phyloP scores from a whole-genome alignment of 1,139 yeast species.

The Blastobotrys malaysiensis region DNA sequence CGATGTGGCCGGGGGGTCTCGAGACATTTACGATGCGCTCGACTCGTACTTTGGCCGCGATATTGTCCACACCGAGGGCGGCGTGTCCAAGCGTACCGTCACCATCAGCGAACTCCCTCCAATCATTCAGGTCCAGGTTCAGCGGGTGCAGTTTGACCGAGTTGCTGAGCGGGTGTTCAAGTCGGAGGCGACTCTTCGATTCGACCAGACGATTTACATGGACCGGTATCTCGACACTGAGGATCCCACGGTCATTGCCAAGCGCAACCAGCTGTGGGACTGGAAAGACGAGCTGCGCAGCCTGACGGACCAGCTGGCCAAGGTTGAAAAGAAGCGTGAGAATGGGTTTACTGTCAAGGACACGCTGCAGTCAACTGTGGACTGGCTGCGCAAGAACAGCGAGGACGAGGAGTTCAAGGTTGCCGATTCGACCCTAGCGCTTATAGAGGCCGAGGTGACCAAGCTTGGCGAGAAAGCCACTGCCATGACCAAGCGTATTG shows the following conservation, averaged over 20 bases:
- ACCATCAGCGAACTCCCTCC: conserved; percentile 71
- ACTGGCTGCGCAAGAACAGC: conserved; percentile 41
- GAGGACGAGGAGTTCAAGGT: conserved; percentile 13
- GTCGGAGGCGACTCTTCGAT: conserved; percentile 75
- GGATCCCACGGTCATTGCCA: conserved; percentile 48
- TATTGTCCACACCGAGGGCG: conserved; percentile 62
- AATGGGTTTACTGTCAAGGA: conserved; percentile 26
- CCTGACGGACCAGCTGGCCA: conserved; percentile 41
- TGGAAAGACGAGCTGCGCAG: conserved; percentile 56
- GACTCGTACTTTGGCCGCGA: conserved; percentile 82
- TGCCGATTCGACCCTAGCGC: conserved; percentile 11
- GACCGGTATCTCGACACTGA: conserved; percentile 81
- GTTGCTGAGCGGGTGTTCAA: conserved; percentile 70
- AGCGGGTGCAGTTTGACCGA: conserved; percentile 85
- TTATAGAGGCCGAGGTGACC: conserved; percentile 19
- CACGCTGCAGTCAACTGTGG: conserved; percentile 46
- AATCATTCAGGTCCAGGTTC: conserved; percentile 84
- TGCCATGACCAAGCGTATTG: conserved; percentile 14
- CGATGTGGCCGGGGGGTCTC: conserved; percentile 73
- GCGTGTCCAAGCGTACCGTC: conserved; percentile 58
- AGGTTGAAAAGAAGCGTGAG: conserved; percentile 39
- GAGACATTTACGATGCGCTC: conserved; percentile 82
- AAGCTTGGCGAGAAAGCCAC: conserved; percentile 29
- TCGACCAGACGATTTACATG: conserved; percentile 69
- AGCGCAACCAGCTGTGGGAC: conserved; percentile 53